Conservation (phyloP, 1,284 basidiomycete species). For the Papiliotrema terrestris region DNA sequence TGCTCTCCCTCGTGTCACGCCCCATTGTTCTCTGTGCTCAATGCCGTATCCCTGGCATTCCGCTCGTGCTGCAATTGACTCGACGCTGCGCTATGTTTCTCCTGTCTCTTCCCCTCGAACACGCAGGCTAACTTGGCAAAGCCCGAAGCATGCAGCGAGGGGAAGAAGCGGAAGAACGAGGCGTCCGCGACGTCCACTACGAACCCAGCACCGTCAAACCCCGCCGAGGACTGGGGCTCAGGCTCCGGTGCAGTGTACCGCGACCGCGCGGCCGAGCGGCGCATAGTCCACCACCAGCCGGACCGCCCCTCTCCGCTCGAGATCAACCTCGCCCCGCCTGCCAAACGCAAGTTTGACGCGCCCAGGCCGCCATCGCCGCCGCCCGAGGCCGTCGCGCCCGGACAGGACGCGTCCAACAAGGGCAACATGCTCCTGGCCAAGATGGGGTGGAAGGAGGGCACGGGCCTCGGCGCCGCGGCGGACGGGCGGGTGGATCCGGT, state of each 20-base stretch:
- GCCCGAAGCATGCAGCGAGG: background rate
- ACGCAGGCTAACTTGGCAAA: background rate
- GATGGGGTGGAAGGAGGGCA: conserved; percentile 92
- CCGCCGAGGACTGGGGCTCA: conserved; percentile 5
- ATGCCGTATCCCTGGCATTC: too few species aligned
- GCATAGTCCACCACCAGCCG: conserved; percentile 83
- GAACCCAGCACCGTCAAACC: conserved; percentile 2
- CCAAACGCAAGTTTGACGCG: conserved; percentile 53
- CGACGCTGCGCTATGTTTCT: background rate
- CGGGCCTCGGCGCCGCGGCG: conserved; percentile 72
- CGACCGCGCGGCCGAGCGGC: conserved; percentile 83
- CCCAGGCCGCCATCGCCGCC: conserved; percentile 57
- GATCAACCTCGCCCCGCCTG: background rate
- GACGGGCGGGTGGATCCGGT: conserved; percentile 84
- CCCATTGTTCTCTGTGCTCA: too few species aligned
- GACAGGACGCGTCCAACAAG: conserved; percentile 72
- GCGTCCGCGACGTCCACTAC: conserved; percentile 34
- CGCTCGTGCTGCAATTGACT: too few species aligned
- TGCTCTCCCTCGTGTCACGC: background rate
- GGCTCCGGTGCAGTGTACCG: conserved; percentile 64
- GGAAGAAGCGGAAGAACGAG: conserved; percentile 62
- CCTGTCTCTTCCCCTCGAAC: background rate
- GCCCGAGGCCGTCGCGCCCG: conserved; percentile 63
- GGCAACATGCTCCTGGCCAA: conserved; percentile 88
- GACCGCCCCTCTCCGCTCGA: conserved; percentile 67